phyloP scores from a whole-genome alignment of 208 protist genomes.

The Naegleria fowleri region DNA sequence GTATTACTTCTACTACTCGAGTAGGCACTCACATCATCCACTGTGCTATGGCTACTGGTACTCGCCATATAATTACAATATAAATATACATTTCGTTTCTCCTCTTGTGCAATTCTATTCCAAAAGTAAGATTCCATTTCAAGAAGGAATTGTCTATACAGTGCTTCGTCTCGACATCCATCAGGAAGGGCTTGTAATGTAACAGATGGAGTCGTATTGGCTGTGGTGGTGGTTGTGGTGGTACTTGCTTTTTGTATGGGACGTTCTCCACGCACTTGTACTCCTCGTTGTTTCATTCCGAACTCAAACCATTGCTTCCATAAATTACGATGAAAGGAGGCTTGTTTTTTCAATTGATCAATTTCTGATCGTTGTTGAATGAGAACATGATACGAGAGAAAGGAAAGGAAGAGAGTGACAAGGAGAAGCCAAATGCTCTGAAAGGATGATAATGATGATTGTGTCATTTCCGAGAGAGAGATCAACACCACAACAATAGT shows the following conservation, averaged over 20 bases:
- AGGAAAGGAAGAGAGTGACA: background rate
- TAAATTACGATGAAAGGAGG: background rate
- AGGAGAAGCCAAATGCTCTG: background rate
- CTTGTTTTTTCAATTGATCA: conserved; percentile 3
- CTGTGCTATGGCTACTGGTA: too few relatives aligned
- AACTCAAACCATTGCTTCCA: conserved; percentile 5
- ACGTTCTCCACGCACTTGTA: background rate
- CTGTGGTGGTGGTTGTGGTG: too few relatives aligned
- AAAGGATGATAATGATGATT: background rate
- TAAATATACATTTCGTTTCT: background rate
- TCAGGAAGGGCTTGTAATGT: background rate
- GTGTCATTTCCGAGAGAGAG: too few relatives aligned
- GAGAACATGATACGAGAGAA: background rate
- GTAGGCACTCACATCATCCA: too few relatives aligned
- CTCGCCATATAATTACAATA: background rate
- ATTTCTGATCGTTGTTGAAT: background rate
- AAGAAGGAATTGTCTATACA: background rate
- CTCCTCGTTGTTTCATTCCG: background rate
- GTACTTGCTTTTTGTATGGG: background rate
- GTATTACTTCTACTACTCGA: too few relatives aligned
- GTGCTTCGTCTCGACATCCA: background rate
- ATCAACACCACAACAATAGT: too few relatives aligned
- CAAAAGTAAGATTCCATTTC: background rate
- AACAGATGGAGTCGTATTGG: background rate
- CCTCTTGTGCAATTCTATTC: background rate